Evolutionary conservation across 1,284 basidiomycete genomes (phyloP).

Genomic region (Tilletia caries): DNA sequence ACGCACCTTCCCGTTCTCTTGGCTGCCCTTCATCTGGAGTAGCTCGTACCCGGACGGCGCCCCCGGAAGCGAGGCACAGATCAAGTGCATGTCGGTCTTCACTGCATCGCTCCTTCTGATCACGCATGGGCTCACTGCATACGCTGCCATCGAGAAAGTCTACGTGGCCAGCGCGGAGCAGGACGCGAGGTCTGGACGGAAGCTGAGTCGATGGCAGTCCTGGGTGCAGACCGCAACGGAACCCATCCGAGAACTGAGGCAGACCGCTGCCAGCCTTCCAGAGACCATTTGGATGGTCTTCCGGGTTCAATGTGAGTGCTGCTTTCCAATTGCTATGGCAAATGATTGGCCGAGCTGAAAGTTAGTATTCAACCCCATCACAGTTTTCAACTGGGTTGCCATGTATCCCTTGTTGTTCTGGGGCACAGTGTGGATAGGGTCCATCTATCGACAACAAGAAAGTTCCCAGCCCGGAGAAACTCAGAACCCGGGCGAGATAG

Average conservation of each 20-base stretch:
- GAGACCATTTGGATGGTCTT: background rate
- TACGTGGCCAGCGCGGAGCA: slow-evolving; percentile 14
- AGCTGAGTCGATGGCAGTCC: background rate
- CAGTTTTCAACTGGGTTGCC: slow-evolving; percentile 12
- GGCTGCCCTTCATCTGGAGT: slow-evolving; percentile 16
- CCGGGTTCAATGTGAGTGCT: slow-evolving; percentile 2
- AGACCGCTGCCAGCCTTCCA: background rate
- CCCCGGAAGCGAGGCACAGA: slow-evolving; percentile 20
- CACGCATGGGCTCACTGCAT: slow-evolving; percentile 34
- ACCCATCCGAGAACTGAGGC: background rate
- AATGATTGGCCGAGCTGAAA: background rate
- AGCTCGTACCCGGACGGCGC: background rate
- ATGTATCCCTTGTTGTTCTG: background rate
- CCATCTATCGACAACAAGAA: slow-evolving; percentile 1
- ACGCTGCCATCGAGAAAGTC: slow-evolving; percentile 32
- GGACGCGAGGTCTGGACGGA: background rate
- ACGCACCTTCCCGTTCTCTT: slow-evolving; percentile 23
- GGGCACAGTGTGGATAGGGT: background rate
- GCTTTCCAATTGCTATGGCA: background rate
- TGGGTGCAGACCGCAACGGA: background rate
- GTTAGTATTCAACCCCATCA: background rate
- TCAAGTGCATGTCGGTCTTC: slow-evolving; percentile 32
- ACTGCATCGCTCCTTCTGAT: slow-evolving; percentile 28
- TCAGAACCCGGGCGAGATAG: background rate
- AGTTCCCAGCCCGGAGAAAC: background rate